A percentile compares a stretch with the other conserved stretches of the same genome.
Conservation (phyloP, 352 stramenopile species). For the Phytophthora citricola region DNA sequence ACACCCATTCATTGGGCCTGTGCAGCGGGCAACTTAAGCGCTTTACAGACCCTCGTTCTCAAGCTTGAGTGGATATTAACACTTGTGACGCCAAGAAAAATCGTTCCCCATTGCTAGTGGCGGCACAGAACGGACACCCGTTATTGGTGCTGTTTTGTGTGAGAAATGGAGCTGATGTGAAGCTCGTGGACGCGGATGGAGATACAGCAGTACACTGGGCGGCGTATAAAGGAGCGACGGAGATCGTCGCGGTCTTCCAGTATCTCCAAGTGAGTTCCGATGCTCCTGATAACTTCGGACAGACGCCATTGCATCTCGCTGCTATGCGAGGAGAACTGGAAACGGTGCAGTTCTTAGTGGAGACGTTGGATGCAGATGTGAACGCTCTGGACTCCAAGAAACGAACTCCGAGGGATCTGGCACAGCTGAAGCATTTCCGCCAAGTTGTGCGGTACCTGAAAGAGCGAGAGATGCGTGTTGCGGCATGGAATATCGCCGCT, state of each 20-base stretch:
- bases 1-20: constrained; percentile 88
- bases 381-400: constrained; percentile 54
- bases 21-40: constrained; percentile 70
- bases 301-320: constrained; percentile 86
- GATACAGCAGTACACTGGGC: constrained; percentile 89
- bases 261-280: constrained; percentile 76
- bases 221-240: constrained; percentile 84
- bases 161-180: constrained; percentile 72
- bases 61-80: constrained; percentile 76
- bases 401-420: constrained; percentile 68
- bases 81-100: constrained; percentile 75
- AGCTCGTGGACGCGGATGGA: constrained; percentile 64
- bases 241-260: constrained; percentile 87
- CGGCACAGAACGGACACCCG: constrained; percentile 79
- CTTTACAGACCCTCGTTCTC: constrained; percentile 64
- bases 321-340: constrained; percentile 75
- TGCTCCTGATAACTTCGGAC: constrained; percentile 69
- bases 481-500: constrained; percentile 67
- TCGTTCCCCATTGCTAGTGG: constrained; percentile 76
- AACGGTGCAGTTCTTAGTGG: constrained; percentile 81
- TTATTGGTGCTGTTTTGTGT: constrained; percentile 82
- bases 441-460: constrained; percentile 65
- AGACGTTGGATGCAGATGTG: constrained; percentile 78
- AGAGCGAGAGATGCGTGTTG: constrained; percentile 30
- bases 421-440: constrained; percentile 61